phyloP scores from a whole-genome alignment of 441 rosid genomes.

The Isatis lusitanica region DNA sequence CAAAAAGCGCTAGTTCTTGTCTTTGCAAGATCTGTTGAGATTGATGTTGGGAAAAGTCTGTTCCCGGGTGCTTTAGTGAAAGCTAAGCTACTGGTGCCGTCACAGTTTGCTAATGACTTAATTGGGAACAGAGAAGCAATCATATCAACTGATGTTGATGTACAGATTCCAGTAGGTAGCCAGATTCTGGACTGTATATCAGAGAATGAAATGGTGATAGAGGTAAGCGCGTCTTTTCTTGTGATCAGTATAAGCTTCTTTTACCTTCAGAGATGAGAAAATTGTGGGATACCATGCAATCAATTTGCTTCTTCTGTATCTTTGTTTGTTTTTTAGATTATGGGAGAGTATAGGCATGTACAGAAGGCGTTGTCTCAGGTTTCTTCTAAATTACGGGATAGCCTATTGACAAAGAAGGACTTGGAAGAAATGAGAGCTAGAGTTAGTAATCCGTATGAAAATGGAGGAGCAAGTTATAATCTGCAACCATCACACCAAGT shows the following conservation, averaged over 20 bases:
- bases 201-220: conserved; percentile 48
- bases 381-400: conserved; percentile 40
- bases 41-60: conserved; percentile 45
- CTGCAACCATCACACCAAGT: conserved; percentile 42
- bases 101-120: conserved; percentile 41
- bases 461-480: conserved; percentile 8
- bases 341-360: conserved; percentile 34
- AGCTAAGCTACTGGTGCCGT: conserved; percentile 53
- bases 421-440: conserved; percentile 37
- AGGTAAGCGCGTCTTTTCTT: conserved; percentile 41
- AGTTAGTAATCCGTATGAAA: conserved; percentile 25
- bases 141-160: conserved; percentile 42
- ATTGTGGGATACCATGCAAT: background rate
- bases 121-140: conserved; percentile 29
- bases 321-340: conserved; percentile 21
- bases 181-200: conserved; percentile 31
- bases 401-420: conserved; percentile 40
- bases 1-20: conserved; percentile 58
- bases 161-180: conserved; percentile 43
- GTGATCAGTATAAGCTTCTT: background rate
- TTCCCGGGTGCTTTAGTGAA: conserved; percentile 41
- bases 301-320: conserved; percentile 7
- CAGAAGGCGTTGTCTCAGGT: conserved; percentile 26
- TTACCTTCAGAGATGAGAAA: background rate
- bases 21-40: conserved; percentile 57